Percentiles rank a stretch among this genome's conserved stretches.
Evolutionary conservation across 495 filamentous ascomycete genomes (phyloP).

Genomic region (Podospora sp.): DNA sequence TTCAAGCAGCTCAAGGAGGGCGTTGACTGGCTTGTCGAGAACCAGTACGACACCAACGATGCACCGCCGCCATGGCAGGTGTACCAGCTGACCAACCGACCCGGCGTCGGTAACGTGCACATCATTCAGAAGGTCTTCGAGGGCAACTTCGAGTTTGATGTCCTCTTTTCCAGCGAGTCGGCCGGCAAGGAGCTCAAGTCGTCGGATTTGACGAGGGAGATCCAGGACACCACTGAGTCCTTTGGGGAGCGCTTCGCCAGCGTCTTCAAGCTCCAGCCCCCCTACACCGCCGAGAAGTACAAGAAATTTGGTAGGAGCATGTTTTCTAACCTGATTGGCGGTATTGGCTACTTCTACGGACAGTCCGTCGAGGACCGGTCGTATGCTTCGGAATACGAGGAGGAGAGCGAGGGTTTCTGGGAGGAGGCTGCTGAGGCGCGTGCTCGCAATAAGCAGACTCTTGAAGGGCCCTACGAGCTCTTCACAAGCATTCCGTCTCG

Average conservation of each 20-base stretch:
- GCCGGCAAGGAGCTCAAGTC: conserved; percentile 60
- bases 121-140: conserved; percentile 91
- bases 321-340: conserved; percentile 92
- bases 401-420: conserved; percentile 97
- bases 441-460: conserved; percentile 59
- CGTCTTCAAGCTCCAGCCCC: conserved; percentile 72
- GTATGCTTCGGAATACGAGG: conserved; percentile 86
- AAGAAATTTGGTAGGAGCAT: conserved; percentile 81
- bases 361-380: conserved; percentile 86
- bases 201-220: conserved; percentile 67
- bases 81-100: conserved; percentile 72
- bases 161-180: conserved; percentile 85
- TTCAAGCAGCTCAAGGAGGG: conserved; percentile 77
- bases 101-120: conserved; percentile 79
- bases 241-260: conserved; percentile 76
- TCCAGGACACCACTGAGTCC: conserved; percentile 62
- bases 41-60: conserved; percentile 69
- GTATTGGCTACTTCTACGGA: conserved; percentile 94
- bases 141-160: conserved; percentile 91
- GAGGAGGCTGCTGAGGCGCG: conserved; percentile 79
- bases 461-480: conserved; percentile 85
- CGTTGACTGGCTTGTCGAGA: conserved; percentile 65
- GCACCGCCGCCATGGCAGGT: conserved; percentile 83
- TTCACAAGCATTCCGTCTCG: conserved; percentile 93
- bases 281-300: conserved; percentile 74